A percentile compares a stretch with the other conserved stretches of the same genome.
These are phyloP conservation scores for Lentinula lateritia DNA, from an alignment of 768 basidiomycete species.

Conservation along the genomic window DNA sequence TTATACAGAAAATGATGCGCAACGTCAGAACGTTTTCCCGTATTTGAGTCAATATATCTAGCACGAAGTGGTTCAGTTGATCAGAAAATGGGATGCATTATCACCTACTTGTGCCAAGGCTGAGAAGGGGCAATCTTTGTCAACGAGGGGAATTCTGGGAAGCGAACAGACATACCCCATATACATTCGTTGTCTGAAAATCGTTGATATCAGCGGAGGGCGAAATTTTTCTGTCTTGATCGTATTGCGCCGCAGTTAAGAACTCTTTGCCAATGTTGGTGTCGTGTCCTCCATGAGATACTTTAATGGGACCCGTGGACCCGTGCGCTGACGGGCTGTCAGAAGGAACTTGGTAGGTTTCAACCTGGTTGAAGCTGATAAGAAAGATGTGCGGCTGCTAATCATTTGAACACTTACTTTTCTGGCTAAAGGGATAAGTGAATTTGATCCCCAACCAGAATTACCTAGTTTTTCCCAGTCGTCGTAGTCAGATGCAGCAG, in stretches of 20 bases:
- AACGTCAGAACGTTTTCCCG: conserved; percentile 33
- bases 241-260: conserved; percentile 29
- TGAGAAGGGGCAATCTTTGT: neutral
- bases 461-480: conserved; percentile 38
- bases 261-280: conserved; percentile 32
- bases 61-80: conserved; percentile 8
- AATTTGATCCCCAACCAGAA: conserved; percentile 36
- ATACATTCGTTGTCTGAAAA: conserved; percentile 22
- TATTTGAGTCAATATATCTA: conserved; percentile 34
- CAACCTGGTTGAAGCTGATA: conserved; percentile 19
- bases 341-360: conserved; percentile 28
- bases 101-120: neutral
- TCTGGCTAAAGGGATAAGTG: conserved; percentile 35
- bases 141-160: neutral
- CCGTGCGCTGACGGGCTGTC: conserved; percentile 27
- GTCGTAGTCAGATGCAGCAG: conserved; percentile 40
- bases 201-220: conserved; percentile 27
- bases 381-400: neutral
- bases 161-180: conserved; percentile 21
- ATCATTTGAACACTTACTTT: conserved; percentile 26
- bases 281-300: conserved; percentile 28
- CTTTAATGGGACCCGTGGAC: conserved; percentile 29
- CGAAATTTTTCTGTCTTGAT: conserved; percentile 20
- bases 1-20: conserved; percentile 27
- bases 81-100: neutral